Conservation (phyloP, 805 yeast genomes). For the Alloascoidea africana region DNA sequence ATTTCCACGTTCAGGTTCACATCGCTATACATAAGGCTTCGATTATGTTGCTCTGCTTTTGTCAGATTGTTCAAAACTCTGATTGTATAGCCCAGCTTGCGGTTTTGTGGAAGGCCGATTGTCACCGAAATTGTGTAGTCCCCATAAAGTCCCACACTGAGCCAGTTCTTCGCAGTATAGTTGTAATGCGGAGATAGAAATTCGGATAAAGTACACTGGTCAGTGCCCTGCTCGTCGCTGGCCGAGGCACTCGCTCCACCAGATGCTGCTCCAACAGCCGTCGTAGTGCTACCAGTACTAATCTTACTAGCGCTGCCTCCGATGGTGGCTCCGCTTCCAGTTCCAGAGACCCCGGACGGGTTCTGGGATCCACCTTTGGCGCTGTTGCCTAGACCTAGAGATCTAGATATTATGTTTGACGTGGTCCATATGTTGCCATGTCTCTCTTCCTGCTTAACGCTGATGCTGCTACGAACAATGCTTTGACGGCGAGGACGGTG, state of each 20-base stretch:
- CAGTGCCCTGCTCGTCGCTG: neutral
- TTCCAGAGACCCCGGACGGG: neutral
- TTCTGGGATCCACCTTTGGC: neutral
- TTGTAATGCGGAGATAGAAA: slow-evolving; percentile 1
- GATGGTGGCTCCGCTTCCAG: neutral
- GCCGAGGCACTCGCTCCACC: too few relatives aligned
- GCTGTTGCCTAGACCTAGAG: too few relatives aligned
- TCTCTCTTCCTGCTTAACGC: neutral
- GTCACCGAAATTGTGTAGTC: neutral
- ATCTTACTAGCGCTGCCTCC: neutral
- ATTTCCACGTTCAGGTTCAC: neutral
- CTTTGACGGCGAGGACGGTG: too few relatives aligned
- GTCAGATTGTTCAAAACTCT: neutral
- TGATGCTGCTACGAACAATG: neutral
- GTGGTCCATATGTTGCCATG: neutral
- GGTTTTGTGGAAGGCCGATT: neutral
- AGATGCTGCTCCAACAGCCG: too few relatives aligned
- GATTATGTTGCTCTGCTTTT: too few relatives aligned
- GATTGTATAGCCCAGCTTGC: neutral
- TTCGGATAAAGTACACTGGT: neutral
- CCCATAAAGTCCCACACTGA: neutral
- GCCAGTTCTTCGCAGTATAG: neutral
- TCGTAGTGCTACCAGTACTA: neutral
- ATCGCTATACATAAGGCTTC: too few relatives aligned
- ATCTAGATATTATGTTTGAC: neutral